Conservation (phyloP, 2,329 filamentous ascomycete species). For the Phoma herbarum region DNA sequence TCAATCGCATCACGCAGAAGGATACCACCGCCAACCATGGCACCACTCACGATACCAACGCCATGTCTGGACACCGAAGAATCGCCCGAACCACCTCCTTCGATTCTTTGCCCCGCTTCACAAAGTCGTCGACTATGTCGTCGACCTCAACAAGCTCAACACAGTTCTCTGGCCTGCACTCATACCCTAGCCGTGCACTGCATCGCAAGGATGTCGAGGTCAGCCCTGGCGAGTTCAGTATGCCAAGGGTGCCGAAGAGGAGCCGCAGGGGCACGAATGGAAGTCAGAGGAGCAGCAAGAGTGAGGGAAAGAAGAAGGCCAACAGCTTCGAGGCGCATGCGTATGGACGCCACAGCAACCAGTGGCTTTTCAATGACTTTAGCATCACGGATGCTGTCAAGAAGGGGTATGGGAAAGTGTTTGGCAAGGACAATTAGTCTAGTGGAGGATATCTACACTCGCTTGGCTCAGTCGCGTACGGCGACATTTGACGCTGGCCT, state of each 20-base stretch:
- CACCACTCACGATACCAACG: conserved; percentile 23
- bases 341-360: conserved; percentile 49
- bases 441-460: background rate
- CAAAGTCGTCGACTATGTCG: conserved; percentile 41
- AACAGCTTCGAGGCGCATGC: conserved; percentile 40
- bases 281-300: conserved; percentile 23
- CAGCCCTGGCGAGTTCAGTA: conserved; percentile 39
- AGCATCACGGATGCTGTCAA: conserved; percentile 46
- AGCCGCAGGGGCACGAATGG: conserved; percentile 29
- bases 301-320: conserved; percentile 27
- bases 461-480: no score
- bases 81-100: conserved; percentile 43
- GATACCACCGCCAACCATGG: conserved; percentile 16
- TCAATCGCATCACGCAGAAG: conserved; percentile 28
- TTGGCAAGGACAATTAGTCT: conserved; percentile 27
- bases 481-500: no score
- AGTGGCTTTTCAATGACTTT: conserved; percentile 52
- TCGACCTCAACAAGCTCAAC: conserved; percentile 30
- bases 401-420: conserved; percentile 43
- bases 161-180: conserved; percentile 25
- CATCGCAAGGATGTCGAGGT: conserved; percentile 34
- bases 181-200: conserved; percentile 25
- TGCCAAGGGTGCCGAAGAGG: conserved; percentile 33
- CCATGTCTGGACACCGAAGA: conserved; percentile 28
- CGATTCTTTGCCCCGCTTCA: conserved; percentile 34